These are phyloP conservation scores for Tulasnella sp. DNA, from an alignment of 768 basidiomycete species.

Conservation along the genomic window DNA sequence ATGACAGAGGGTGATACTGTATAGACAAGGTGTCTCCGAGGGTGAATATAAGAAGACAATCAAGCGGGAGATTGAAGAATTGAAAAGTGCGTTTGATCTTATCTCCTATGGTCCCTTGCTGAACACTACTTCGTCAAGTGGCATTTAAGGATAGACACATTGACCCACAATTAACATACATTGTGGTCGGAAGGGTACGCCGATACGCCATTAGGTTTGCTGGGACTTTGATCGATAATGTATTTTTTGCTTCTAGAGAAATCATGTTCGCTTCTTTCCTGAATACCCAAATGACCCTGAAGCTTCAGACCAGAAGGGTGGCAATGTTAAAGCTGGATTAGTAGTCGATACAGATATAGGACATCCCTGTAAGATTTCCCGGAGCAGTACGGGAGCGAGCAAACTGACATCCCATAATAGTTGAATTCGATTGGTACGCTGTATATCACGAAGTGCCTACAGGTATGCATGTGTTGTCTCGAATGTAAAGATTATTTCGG, in stretches of 20 bases:
- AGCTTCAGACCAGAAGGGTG: no score
- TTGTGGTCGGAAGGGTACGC: conserved; percentile 16
- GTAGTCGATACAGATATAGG: conserved; percentile 13
- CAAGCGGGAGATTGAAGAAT: conserved; percentile 12
- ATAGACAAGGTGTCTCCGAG: conserved; percentile 17
- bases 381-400: no score
- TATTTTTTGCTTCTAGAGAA: conserved; percentile 3
- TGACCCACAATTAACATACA: conserved; percentile 14
- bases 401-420: no score
- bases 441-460: conserved; percentile 38
- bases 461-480: conserved; percentile 41
- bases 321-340: conserved; percentile 16
- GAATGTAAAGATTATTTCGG: no score
- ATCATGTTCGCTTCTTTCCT: conserved; percentile 18
- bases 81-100: no score
- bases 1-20: conserved; percentile 6
- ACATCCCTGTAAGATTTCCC: no score
- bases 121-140: background rate
- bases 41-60: conserved; percentile 18
- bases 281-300: conserved; percentile 1
- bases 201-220: no score
- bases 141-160: background rate
- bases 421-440: conserved; percentile 17
- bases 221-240: background rate
- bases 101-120: no score